Conservation (phyloP, 495 filamentous ascomycete species). For the Venustampulla echinocandica region DNA sequence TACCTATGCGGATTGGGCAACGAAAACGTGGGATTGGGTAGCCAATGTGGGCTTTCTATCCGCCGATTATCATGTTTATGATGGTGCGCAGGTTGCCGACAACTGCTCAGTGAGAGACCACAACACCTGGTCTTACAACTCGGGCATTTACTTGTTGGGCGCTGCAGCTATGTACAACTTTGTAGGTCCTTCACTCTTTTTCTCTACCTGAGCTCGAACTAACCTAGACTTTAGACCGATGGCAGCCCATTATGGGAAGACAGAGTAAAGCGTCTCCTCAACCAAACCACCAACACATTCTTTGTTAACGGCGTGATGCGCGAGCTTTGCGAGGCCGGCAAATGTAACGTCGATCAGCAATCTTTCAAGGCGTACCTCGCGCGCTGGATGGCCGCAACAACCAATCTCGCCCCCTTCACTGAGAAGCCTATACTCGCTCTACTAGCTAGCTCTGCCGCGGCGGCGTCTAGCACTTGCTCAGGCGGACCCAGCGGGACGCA, state of each 20-base stretch:
- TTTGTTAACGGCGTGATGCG: constrained; percentile 51
- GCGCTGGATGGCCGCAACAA: constrained; percentile 67
- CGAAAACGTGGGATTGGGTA: constrained; percentile 61
- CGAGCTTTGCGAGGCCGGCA: constrained; percentile 61
- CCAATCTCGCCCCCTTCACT: constrained; percentile 63
- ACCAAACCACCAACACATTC: constrained; percentile 39
- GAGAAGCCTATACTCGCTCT: constrained; percentile 49
- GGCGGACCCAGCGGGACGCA: constrained; percentile 43
- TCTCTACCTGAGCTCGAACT: constrained; percentile 1
- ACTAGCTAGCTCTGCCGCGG: constrained; percentile 52
- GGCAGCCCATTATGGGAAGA: no score
- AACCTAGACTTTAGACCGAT: no score
- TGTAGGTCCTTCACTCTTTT: constrained; percentile 29
- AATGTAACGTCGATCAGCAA: constrained; percentile 67
- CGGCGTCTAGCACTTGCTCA: constrained; percentile 62
- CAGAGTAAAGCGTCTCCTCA: constrained; percentile 46
- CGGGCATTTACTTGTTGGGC: constrained; percentile 57
- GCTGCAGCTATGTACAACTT: constrained; percentile 65
- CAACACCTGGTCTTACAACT: constrained; percentile 61
- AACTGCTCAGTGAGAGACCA: constrained; percentile 44
- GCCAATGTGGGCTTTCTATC: constrained; percentile 39
- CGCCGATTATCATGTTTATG: constrained; percentile 42
- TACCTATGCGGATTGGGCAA: constrained; percentile 63
- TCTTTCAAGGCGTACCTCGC: constrained; percentile 86
- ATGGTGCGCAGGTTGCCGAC: constrained; percentile 41